Evolutionary conservation across 1,139 yeast genomes (phyloP).

Genomic region (Saccharomyces hybrid): DNA sequence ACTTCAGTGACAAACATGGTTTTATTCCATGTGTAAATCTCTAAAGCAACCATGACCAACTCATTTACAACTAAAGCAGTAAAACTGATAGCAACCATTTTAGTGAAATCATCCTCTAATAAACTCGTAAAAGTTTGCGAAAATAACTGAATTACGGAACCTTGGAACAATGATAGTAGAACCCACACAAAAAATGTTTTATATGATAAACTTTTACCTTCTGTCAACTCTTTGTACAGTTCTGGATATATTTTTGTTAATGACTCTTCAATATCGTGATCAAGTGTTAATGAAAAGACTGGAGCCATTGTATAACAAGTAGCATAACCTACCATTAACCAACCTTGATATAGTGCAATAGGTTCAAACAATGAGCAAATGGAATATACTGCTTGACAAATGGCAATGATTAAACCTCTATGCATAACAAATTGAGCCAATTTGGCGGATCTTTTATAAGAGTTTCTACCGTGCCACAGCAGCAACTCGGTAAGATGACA

Average conservation of each 20-base stretch:
- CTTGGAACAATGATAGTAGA: conserved; percentile 79
- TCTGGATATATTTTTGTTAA: conserved; percentile 91
- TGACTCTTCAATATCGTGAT: conserved; percentile 85
- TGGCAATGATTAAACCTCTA: conserved; percentile 87
- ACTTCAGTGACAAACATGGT: conserved; percentile 69
- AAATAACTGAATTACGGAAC: conserved; percentile 68
- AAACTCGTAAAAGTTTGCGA: conserved; percentile 71
- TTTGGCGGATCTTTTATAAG: conserved; percentile 91
- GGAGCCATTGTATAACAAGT: conserved; percentile 98
- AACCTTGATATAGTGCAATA: conserved; percentile 87
- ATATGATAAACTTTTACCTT: conserved; percentile 79
- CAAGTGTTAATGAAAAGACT: conserved; percentile 86
- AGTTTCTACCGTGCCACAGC: conserved; percentile 97
- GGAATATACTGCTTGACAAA: conserved; percentile 94
- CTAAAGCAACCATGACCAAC: conserved; percentile 86
- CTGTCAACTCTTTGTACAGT: conserved; percentile 82
- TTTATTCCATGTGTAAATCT: conserved; percentile 83
- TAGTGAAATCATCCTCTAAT: conserved; percentile 45
- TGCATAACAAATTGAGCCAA: conserved; percentile 93
- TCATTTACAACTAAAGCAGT: conserved; percentile 78
- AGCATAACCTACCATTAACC: conserved; percentile 98
- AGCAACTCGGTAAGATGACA: conserved; percentile 79
- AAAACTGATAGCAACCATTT: conserved; percentile 80
- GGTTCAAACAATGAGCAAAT: conserved; percentile 86
- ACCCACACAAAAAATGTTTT: conserved; percentile 91